A percentile compares a stretch with the other conserved stretches of the same genome.
phyloP scores from a whole-genome alignment of 306 rosid genomes.

The Malus sieversii region DNA sequence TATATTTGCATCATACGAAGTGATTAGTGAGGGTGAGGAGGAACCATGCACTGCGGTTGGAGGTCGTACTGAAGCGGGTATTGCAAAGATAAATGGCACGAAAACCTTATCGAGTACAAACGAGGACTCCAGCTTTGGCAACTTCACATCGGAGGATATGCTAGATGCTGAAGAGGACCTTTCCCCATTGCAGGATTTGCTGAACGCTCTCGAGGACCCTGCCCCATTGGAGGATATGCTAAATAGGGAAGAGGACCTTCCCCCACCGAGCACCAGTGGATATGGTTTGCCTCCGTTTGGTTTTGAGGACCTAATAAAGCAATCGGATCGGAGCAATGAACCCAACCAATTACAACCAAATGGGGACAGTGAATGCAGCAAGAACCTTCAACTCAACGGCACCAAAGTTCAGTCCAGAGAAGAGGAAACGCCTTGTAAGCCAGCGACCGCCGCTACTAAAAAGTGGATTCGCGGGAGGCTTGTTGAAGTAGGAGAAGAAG shows the following conservation, averaged over 20 bases:
- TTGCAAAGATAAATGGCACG: slow-evolving; percentile 46
- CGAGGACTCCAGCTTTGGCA: slow-evolving; percentile 32
- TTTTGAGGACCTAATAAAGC: slow-evolving; percentile 25
- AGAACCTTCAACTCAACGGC: slow-evolving; percentile 29
- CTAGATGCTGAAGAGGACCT: slow-evolving; percentile 34
- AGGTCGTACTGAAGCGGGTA: slow-evolving; percentile 23
- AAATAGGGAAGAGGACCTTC: slow-evolving; percentile 32
- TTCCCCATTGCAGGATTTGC: slow-evolving; percentile 16
- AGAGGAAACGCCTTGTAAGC: slow-evolving; percentile 28
- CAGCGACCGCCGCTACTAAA: slow-evolving; percentile 35
- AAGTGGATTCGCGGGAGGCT: slow-evolving; percentile 92
- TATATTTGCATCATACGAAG: not conserved
- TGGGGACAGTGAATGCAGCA: slow-evolving; percentile 16
- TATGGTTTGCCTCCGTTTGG: slow-evolving; percentile 23
- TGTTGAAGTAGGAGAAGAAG: slow-evolving; percentile 52
- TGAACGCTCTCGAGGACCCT: slow-evolving; percentile 32
- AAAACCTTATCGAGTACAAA: slow-evolving; percentile 19
- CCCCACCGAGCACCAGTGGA: slow-evolving; percentile 28
- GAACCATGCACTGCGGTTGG: slow-evolving; percentile 6
- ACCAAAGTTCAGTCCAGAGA: slow-evolving; percentile 25
- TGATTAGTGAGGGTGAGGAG: not conserved
- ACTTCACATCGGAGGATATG: slow-evolving; percentile 34
- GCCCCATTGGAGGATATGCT: slow-evolving; percentile 27
- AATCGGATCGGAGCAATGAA: slow-evolving; percentile 17
- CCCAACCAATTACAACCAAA: slow-evolving; percentile 20